These are phyloP conservation scores for Didymella glomerata DNA, from an alignment of 2,329 filamentous ascomycete species.

Conservation along the genomic window DNA sequence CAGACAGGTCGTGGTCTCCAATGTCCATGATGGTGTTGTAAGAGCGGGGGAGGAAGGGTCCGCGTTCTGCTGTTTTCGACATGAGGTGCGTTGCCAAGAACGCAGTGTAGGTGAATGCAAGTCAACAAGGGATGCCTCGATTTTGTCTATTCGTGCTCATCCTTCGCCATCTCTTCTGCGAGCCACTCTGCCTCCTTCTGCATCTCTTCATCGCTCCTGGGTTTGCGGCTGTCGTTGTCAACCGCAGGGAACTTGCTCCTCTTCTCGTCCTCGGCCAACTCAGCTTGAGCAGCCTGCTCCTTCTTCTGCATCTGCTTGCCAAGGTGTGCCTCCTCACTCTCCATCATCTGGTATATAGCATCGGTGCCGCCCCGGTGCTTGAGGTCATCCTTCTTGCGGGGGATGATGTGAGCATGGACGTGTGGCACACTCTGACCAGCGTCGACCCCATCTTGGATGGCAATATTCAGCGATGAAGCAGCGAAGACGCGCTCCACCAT, in stretches of 20 bases:
- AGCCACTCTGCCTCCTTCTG: conserved; percentile 76
- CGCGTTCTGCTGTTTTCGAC: not conserved
- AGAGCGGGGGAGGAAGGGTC: not conserved
- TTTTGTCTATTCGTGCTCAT: conserved; percentile 31
- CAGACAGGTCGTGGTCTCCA: not conserved
- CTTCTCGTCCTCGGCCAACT: conserved; percentile 38
- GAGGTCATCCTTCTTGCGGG: conserved; percentile 68
- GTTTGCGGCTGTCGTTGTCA: conserved; percentile 70
- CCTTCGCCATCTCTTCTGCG: conserved; percentile 62
- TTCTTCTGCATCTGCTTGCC: conserved; percentile 72
- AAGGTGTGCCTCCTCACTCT: conserved; percentile 84
- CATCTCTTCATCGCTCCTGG: conserved; percentile 80
- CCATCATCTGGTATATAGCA: conserved; percentile 82
- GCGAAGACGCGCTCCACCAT: conserved; percentile 72
- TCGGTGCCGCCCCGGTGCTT: conserved; percentile 69
- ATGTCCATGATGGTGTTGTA: not conserved
- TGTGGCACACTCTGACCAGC: conserved; percentile 95
- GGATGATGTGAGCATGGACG: conserved; percentile 92
- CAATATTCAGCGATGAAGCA: conserved; percentile 85
- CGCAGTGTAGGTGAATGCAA: not conserved
- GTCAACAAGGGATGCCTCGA: not conserved
- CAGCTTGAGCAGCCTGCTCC: conserved; percentile 53
- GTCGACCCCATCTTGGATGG: conserved; percentile 89
- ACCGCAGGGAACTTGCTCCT: conserved; percentile 71
- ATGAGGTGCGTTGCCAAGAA: not conserved